phyloP scores from a whole-genome alignment of 1,284 basidiomycete genomes.

The Rhizoctonia solani region DNA sequence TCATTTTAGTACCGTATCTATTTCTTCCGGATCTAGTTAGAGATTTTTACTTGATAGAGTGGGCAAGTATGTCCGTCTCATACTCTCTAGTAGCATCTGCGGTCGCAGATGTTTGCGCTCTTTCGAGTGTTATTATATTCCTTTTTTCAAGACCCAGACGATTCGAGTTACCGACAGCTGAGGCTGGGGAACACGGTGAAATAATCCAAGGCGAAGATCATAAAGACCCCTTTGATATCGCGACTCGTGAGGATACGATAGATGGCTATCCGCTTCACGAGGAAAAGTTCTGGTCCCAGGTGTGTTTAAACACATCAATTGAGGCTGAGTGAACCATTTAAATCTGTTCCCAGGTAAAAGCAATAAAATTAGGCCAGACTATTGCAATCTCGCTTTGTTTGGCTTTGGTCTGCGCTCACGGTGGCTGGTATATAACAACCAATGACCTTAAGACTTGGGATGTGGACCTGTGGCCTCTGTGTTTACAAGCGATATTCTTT shows the following conservation, averaged over 20 bases:
- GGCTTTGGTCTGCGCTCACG: conserved; percentile 9
- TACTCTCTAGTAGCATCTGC: conserved; percentile 63
- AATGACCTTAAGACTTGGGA: conserved; percentile 7
- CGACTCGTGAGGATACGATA: conserved; percentile 66
- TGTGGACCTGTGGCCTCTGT: not conserved
- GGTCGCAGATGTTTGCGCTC: conserved; percentile 52
- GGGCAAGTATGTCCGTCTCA: conserved; percentile 44
- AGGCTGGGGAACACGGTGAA: conserved; percentile 46
- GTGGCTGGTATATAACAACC: conserved; percentile 4
- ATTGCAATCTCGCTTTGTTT: not conserved
- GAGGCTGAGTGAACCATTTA: not conserved
- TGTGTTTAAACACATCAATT: conserved; percentile 44
- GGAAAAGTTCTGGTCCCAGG: conserved; percentile 70
- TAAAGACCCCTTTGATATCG: conserved; percentile 77
- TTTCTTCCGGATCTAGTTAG: too few species aligned
- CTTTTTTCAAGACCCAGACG: conserved; percentile 50
- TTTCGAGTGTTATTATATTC: conserved; percentile 54
- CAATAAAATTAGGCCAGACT: conserved; percentile 24
- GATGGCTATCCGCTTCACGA: conserved; percentile 79
- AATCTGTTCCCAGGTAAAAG: conserved; percentile 35
- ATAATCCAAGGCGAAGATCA: conserved; percentile 37
- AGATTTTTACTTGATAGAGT: too few species aligned
- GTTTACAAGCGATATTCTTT: conserved; percentile 4
- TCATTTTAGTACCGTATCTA: too few species aligned
- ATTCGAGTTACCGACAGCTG: conserved; percentile 56